These are phyloP conservation scores for Pythium myriotylum DNA, from an alignment of 352 stramenopile species.

Conservation along the genomic window DNA sequence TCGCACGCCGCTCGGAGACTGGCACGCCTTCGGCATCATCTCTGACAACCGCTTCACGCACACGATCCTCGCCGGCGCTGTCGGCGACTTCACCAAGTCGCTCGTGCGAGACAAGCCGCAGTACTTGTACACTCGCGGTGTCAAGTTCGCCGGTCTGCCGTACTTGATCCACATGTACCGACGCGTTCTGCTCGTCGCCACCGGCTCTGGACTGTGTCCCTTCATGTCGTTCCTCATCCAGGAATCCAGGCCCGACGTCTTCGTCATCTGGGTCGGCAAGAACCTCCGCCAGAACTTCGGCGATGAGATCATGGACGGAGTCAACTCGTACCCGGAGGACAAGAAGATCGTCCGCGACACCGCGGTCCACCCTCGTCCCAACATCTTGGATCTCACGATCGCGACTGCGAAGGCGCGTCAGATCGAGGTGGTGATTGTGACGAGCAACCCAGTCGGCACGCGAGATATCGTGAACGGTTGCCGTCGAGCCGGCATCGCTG, in stretches of 20 bases:
- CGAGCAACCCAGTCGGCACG: slow-evolving; percentile 9
- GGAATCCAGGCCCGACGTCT: slow-evolving; percentile 9
- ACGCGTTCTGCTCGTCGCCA: slow-evolving; percentile 11
- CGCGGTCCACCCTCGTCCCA: slow-evolving; percentile 11
- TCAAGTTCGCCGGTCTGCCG: slow-evolving; percentile 10
- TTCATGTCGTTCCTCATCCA: slow-evolving; percentile 17
- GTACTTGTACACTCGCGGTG: slow-evolving; percentile 1
- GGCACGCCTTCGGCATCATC: slow-evolving; percentile 17
- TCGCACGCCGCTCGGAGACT: slow-evolving; percentile 5
- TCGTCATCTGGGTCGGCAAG: slow-evolving; percentile 20
- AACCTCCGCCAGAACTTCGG: slow-evolving; percentile 17
- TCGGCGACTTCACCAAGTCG: slow-evolving; percentile 11
- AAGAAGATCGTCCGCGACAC: slow-evolving; percentile 13
- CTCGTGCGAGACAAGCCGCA: slow-evolving; percentile 2
- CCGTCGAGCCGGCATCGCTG: slow-evolving; percentile 3
- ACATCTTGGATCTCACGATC: slow-evolving; percentile 14
- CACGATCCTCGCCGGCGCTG: slow-evolving; percentile 10
- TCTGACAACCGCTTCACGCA: slow-evolving; percentile 17
- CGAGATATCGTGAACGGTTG: slow-evolving; percentile 11
- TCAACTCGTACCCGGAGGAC: slow-evolving; percentile 7
- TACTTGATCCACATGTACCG: slow-evolving; percentile 18
- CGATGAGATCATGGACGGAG: slow-evolving; percentile 9
- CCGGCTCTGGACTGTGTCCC: slow-evolving; percentile 7
- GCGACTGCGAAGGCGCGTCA: slow-evolving; percentile 3
- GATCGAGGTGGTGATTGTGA: slow-evolving; percentile 13